These are phyloP conservation scores for Oldenlandia corymbosa DNA, from an alignment of 257 asterid genomes.

Conservation along the genomic window DNA sequence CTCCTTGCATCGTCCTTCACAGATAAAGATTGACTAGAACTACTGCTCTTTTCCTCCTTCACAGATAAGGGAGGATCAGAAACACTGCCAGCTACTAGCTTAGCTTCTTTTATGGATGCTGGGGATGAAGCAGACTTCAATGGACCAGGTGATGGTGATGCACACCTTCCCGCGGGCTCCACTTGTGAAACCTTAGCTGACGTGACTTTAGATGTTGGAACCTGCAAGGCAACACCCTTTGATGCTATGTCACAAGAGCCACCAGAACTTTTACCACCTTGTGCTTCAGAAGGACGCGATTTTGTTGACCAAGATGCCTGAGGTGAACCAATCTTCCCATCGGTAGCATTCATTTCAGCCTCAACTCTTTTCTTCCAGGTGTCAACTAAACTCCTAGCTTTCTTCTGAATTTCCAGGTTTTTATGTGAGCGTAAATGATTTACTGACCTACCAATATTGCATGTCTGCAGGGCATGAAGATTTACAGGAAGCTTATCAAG, in stretches of 20 bases:
- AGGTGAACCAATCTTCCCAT: constrained; percentile 54
- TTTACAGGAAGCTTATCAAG: constrained; percentile 87
- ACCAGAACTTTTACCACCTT: constrained; percentile 44
- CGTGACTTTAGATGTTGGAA: constrained; percentile 48
- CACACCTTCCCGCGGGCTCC: constrained; percentile 52
- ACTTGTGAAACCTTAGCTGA: constrained; percentile 49
- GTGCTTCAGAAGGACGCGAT: constrained; percentile 62
- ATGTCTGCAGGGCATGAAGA: constrained; percentile 79
- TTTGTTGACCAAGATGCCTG: constrained; percentile 63
- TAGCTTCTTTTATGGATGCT: constrained; percentile 55
- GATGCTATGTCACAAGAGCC: constrained; percentile 52
- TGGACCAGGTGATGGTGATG: constrained; percentile 61
- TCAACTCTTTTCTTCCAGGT: constrained; percentile 97
- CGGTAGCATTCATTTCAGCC: constrained; percentile 75
- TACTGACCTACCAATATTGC: constrained; percentile 93
- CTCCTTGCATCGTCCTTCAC: constrained; percentile 57
- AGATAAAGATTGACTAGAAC: constrained; percentile 57
- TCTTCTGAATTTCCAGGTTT: constrained; percentile 70
- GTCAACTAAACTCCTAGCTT: constrained; percentile 84
- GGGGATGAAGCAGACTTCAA: constrained; percentile 39
- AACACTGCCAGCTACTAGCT: constrained; percentile 31
- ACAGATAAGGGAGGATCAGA: constrained; percentile 39
- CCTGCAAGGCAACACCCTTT: constrained; percentile 51
- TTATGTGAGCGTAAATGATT: constrained; percentile 80
- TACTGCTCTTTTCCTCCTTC: constrained; percentile 72